Conservation (phyloP, 2,329 filamentous ascomycete genomes). For the Epichloe scottii region DNA sequence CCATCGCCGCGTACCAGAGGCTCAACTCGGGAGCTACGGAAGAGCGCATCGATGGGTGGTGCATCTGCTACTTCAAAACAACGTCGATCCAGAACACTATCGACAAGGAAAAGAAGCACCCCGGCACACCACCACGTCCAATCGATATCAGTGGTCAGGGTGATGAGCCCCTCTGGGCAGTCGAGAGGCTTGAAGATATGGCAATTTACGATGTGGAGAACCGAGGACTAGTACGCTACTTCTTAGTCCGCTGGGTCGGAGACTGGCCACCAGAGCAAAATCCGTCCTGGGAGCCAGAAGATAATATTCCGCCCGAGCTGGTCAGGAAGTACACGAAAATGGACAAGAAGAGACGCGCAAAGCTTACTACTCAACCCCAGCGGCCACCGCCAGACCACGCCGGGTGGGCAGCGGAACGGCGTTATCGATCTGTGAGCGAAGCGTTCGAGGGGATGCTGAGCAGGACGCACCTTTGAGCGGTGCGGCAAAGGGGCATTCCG, state of each 20-base stretch:
- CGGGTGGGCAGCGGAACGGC: background rate
- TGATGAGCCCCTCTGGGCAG: conserved; percentile 25
- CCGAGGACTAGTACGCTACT: conserved; percentile 27
- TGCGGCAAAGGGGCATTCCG: background rate
- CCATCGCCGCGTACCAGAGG: background rate
- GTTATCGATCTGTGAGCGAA: conserved; percentile 17
- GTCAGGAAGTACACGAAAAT: conserved; percentile 28
- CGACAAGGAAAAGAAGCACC: conserved; percentile 1
- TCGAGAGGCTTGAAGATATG: conserved; percentile 32
- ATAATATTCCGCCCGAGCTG: conserved; percentile 31
- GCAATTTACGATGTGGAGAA: conserved; percentile 25
- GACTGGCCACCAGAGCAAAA: conserved; percentile 44
- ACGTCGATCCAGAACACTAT: background rate
- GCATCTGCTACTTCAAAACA: background rate
- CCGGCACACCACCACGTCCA: background rate
- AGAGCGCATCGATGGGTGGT: background rate
- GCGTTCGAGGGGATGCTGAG: background rate
- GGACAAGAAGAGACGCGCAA: conserved; percentile 13
- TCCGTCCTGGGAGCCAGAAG: conserved; percentile 44
- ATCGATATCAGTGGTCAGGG: background rate
- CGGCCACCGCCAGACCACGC: background rate
- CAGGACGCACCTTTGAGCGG: background rate
- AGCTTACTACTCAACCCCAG: conserved; percentile 1
- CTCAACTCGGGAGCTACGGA: background rate
- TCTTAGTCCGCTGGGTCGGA: conserved; percentile 43